phyloP scores from a whole-genome alignment of 1,284 basidiomycete genomes.

The Apiotrichum akiyoshidainum region DNA sequence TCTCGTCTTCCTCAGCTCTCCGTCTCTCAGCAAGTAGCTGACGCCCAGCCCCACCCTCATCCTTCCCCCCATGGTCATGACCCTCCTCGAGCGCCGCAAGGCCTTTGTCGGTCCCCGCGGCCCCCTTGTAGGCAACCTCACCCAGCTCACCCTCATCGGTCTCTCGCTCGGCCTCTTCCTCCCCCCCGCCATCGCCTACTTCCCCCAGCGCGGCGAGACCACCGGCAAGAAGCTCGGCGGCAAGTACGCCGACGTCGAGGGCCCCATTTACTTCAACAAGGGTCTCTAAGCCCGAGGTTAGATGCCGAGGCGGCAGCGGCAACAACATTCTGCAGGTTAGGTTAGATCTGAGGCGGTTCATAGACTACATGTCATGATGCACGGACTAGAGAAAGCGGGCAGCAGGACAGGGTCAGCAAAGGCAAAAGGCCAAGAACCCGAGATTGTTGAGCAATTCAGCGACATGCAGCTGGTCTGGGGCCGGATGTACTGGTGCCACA shows the following conservation, averaged over 20 bases:
- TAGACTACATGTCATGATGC: no score
- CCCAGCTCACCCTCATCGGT: slow-evolving; percentile 53
- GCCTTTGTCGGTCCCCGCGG: slow-evolving; percentile 51
- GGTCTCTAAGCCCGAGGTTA: slow-evolving; percentile 44
- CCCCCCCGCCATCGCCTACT: slow-evolving; percentile 58
- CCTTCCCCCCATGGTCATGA: slow-evolving; percentile 55
- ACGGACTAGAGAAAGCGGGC: no score
- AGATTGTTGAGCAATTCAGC: no score
- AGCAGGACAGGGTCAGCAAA: no score
- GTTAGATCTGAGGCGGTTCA: no score
- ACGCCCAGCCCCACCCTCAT: slow-evolving; percentile 54
- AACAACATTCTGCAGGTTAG: no score
- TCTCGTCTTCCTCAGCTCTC: no score
- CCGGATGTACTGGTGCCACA: no score
- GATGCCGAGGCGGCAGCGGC: no score
- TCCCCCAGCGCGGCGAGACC: slow-evolving; percentile 54
- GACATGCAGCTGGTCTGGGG: no score
- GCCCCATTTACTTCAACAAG: slow-evolving; percentile 56
- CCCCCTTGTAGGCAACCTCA: slow-evolving; percentile 32
- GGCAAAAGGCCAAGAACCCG: no score
- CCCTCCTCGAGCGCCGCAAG: slow-evolving; percentile 49
- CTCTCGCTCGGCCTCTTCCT: slow-evolving; percentile 55
- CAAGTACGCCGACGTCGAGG: slow-evolving; percentile 42
- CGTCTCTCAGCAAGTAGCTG: background rate
- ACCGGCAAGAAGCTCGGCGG: slow-evolving; percentile 48